These are phyloP conservation scores for Aureobasidium sp. DNA, from an alignment of 2,329 filamentous ascomycete species.

Conservation along the genomic window DNA sequence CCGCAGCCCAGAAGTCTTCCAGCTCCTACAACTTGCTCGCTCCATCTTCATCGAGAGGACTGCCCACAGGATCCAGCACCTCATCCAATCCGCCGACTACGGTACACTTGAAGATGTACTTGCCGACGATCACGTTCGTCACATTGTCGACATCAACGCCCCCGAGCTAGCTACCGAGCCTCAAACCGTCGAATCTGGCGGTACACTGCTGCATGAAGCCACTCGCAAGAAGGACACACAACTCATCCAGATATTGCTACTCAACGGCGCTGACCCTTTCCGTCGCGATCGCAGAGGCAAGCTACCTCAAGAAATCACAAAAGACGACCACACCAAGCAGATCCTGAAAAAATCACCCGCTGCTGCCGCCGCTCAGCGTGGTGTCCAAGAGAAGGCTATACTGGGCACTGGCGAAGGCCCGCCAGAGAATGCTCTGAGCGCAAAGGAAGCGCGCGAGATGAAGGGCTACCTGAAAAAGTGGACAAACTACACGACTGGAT, in stretches of 20 bases:
- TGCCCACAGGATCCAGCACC: conserved; percentile 71
- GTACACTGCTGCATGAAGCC: conserved; percentile 87
- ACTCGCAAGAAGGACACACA: conserved; percentile 79
- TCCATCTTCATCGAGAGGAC: conserved; percentile 85
- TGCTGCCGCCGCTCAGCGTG: conserved; percentile 84
- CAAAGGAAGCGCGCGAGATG: conserved; percentile 90
- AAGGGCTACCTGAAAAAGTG: conserved; percentile 98
- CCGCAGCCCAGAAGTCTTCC: conserved; percentile 88
- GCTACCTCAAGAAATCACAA: conserved; percentile 90
- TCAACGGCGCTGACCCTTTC: conserved; percentile 95
- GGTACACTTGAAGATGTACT: conserved; percentile 69
- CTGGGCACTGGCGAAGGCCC: conserved; percentile 43
- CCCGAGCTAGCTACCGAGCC: conserved; percentile 79
- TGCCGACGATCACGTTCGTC: conserved; percentile 77
- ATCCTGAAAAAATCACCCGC: conserved; percentile 93
- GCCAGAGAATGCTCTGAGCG: conserved; percentile 50
- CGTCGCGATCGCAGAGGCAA: conserved; percentile 91
- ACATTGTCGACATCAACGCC: conserved; percentile 83
- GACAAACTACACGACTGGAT: conserved; percentile 97
- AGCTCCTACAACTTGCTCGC: conserved; percentile 81
- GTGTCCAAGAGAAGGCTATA: conserved; percentile 95
- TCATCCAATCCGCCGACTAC: conserved; percentile 67
- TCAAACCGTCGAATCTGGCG: conserved; percentile 69
- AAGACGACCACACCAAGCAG: conserved; percentile 78
- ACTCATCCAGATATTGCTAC: conserved; percentile 79